Conservation (phyloP, 129 eudicot species). For the Flaveria linearis region DNA sequence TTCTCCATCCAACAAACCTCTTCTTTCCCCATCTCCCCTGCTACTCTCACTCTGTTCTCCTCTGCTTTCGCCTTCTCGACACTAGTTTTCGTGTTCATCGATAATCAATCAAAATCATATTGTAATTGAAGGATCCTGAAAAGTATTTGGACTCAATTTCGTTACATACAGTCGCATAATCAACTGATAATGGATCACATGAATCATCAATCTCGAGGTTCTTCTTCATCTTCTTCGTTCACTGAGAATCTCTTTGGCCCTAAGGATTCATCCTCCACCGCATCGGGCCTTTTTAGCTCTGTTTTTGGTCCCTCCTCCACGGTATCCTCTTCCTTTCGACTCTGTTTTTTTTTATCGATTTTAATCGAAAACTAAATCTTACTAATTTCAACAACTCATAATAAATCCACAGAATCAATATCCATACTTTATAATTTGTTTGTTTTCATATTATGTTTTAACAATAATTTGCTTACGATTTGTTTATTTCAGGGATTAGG, state of each 20-base stretch:
- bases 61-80: background rate
- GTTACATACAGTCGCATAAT: background rate
- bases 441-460: background rate
- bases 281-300: conserved; percentile 60
- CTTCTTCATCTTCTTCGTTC: conserved; percentile 53
- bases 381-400: background rate
- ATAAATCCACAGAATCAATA: too few species aligned
- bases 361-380: background rate
- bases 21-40: conserved; percentile 11
- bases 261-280: conserved; percentile 50
- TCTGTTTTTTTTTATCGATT: background rate
- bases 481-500: conserved; percentile 48
- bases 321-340: conserved; percentile 34
- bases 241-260: conserved; percentile 84
- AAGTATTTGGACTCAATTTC: background rate
- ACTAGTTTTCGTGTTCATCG: background rate
- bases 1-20: conserved; percentile 30
- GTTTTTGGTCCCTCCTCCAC: conserved; percentile 76
- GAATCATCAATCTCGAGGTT: conserved; percentile 39
- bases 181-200: conserved; percentile 53
- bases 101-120: conserved; percentile 5
- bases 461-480: background rate
- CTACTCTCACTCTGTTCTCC: conserved; percentile 7
- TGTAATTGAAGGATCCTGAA: background rate
- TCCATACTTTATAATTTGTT: too few species aligned